phyloP scores from a whole-genome alignment of 306 rosid species.

The Quercus wislizeni region DNA sequence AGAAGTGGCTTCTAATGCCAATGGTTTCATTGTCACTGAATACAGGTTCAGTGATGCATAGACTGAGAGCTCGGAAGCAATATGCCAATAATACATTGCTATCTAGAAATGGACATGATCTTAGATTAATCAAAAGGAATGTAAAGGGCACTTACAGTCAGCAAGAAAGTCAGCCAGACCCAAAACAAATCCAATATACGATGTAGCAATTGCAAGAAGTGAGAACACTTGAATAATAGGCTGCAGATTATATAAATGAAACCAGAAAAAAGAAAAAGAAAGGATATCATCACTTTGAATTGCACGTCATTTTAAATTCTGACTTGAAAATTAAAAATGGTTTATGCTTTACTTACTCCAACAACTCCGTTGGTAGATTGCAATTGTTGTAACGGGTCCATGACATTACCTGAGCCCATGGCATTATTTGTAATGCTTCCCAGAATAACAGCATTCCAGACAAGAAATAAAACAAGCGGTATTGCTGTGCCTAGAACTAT shows the following conservation, averaged over 20 bases:
- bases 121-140: not conserved
- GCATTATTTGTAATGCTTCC: slow-evolving; percentile 56
- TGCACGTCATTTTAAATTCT: not conserved
- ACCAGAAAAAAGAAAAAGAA: not conserved
- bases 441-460: slow-evolving; percentile 78
- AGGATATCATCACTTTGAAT: slow-evolving; percentile 1
- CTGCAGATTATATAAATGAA: slow-evolving; percentile 41
- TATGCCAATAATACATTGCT: not conserved
- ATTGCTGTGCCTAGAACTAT: slow-evolving; percentile 69
- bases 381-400: slow-evolving; percentile 71
- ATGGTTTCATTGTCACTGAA: not conserved
- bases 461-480: slow-evolving; percentile 65
- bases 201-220: slow-evolving; percentile 71
- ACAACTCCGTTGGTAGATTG: slow-evolving; percentile 56
- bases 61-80: not conserved
- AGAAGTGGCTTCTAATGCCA: not conserved
- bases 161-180: slow-evolving; percentile 75
- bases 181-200: slow-evolving; percentile 77
- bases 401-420: slow-evolving; percentile 35
- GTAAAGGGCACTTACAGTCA: slow-evolving; percentile 55
- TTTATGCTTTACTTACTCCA: slow-evolving; percentile 48
- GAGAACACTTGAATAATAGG: slow-evolving; percentile 75
- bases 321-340: not conserved
- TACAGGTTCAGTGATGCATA: slow-evolving; percentile 4
- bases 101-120: not conserved